These are phyloP conservation scores for Trametes punicea DNA, from an alignment of 768 basidiomycete species.

Conservation along the genomic window DNA sequence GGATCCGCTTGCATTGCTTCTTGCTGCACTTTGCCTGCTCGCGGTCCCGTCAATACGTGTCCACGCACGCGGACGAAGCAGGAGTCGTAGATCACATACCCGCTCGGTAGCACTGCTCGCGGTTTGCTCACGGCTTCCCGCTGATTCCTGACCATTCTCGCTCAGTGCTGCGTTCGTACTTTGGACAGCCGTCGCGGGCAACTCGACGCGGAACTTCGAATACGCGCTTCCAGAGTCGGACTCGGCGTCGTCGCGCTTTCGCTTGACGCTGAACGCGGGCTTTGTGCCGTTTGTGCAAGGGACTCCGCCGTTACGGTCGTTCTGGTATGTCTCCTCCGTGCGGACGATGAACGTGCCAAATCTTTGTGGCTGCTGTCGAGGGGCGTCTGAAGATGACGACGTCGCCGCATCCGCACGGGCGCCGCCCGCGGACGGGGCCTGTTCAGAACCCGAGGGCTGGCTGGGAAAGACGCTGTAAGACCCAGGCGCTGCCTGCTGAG, in stretches of 20 bases:
- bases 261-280: conserved; percentile 1
- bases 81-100: background rate
- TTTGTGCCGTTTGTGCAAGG: background rate
- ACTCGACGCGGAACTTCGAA: conserved; percentile 12
- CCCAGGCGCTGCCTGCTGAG: background rate
- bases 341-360: conserved; percentile 15
- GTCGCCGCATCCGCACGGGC: background rate
- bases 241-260: background rate
- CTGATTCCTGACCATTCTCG: background rate
- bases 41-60: background rate
- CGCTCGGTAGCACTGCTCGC: no score
- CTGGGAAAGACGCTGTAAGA: background rate
- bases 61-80: no score
- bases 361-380: background rate
- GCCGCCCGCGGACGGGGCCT: background rate
- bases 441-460: background rate
- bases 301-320: background rate
- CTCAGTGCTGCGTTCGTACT: background rate
- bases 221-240: background rate
- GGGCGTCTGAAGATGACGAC: background rate
- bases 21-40: conserved; percentile 28
- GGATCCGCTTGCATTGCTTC: conserved; percentile 38
- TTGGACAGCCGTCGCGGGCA: background rate
- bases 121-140: background rate
- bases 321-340: conserved; percentile 12